Evolutionary conservation across 2,329 filamentous ascomycete genomes (phyloP), one percentile per base, ranked within the genome.

Genomic region (Coleophoma eucalyptorum): DNA sequence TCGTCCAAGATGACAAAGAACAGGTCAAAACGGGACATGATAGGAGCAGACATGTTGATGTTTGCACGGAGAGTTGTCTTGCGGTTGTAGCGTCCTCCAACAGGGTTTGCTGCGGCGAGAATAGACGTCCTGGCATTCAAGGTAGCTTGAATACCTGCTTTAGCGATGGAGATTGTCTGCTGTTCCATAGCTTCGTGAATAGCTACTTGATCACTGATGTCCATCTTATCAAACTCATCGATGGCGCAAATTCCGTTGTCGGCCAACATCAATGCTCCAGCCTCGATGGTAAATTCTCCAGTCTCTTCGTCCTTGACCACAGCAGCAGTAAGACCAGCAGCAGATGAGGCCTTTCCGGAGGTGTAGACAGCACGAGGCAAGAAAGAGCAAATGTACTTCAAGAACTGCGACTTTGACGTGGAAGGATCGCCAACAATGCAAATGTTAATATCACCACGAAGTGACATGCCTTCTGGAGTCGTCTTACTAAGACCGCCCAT

Each of bases 181-280:
- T 99, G 94, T 81, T 99, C 94, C 94, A 99, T 99, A 53, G 94
- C 94, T 83, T 99, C 94, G 80, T 99, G 94, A 64, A 99, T 99
- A 58, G 94, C 94, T 50, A 99, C 94, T 73, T 99, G 94, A 68
- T 99, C 94, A 48, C 76, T 84, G 55, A 99, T 89, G 64, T 99
- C 94, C 94, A 99, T 99, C 76, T 99, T 99, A 81, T 99, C 94
- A 62, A 99, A 99, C 68, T 99, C 94, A 66, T 99, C 94, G 67
- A 99, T 99, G 53, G 91, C 92, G 70, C 94, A 99, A 62, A 97
- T 95, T 49, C 94, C 94, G 59, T 96, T 97, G 64, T 97, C 87
- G 19, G 94, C 94, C 54, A 99, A 77, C 94, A 99, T 97, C 51
- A 99, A 83, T 12, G 94, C 94, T 73, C 94, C 94, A 6, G 94